A percentile compares a stretch with the other conserved stretches of the same genome.
Evolutionary conservation across 2,329 filamentous ascomycete genomes (phyloP).

Genomic region (Fusarium chlamydosporum): DNA sequence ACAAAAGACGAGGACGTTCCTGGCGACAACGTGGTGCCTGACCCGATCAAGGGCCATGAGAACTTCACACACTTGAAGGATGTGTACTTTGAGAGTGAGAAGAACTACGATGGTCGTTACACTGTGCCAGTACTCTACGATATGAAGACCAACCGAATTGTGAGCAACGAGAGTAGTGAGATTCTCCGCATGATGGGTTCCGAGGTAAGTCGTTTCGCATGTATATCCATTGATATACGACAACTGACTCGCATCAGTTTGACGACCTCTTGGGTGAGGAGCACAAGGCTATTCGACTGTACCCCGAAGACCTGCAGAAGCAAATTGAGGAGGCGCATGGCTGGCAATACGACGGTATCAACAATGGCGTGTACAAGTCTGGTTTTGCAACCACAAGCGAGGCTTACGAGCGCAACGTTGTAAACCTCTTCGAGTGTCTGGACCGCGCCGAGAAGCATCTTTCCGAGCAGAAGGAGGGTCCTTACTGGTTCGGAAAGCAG

Average conservation of each 20-base stretch:
- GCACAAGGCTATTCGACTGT: slow-evolving; percentile 74
- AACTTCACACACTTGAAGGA: slow-evolving; percentile 78
- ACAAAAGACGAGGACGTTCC: slow-evolving; percentile 70
- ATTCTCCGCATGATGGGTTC: slow-evolving; percentile 91
- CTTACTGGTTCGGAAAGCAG: slow-evolving; percentile 80
- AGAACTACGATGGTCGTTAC: slow-evolving; percentile 81
- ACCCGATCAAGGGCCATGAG: slow-evolving; percentile 78
- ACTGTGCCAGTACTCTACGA: slow-evolving; percentile 92
- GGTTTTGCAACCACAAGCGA: slow-evolving; percentile 88
- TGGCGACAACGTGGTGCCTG: slow-evolving; percentile 74
- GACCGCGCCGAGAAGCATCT: slow-evolving; percentile 83
- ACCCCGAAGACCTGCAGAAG: slow-evolving; percentile 72
- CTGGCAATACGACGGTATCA: slow-evolving; percentile 84
- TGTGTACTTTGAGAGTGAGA: slow-evolving; percentile 82
- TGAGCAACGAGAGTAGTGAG: slow-evolving; percentile 93
- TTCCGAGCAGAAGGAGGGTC: slow-evolving; percentile 60
- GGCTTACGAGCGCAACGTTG: slow-evolving; percentile 83
- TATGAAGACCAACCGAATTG: slow-evolving; percentile 80
- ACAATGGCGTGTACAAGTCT: slow-evolving; percentile 80
- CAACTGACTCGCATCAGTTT: slow-evolving; percentile 65
- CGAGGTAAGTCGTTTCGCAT: slow-evolving; percentile 65
- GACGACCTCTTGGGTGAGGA: slow-evolving; percentile 75
- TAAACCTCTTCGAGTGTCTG: slow-evolving; percentile 79
- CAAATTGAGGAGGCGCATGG: slow-evolving; percentile 83
- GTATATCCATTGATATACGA: not conserved